phyloP scores from a whole-genome alignment of 495 filamentous ascomycete species.

The Penicillium coprophilum region DNA sequence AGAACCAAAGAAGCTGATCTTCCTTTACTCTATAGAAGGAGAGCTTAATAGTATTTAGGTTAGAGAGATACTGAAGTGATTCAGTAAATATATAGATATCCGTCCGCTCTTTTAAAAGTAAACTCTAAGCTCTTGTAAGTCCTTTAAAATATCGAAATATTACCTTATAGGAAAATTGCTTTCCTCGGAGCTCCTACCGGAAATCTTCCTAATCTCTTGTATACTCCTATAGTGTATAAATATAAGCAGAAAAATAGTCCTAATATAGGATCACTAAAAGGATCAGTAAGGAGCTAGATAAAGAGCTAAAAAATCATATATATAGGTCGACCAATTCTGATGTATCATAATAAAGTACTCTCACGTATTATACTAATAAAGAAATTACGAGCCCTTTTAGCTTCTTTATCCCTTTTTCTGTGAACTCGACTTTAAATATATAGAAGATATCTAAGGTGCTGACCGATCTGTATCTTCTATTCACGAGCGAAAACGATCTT shows the following conservation, averaged over 20 bases:
- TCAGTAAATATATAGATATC: conserved; percentile 1
- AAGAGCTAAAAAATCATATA: not conserved
- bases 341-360: conserved; percentile 8
- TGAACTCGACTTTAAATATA: conserved; percentile 2
- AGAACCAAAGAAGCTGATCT: conserved; percentile 13
- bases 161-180: conserved; percentile 7
- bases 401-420: conserved; percentile 6
- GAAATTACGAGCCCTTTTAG: not conserved
- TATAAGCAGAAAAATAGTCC: conserved; percentile 11
- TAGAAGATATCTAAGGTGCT: conserved; percentile 1
- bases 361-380: not conserved
- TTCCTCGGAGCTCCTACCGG: conserved; percentile 8
- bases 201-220: conserved; percentile 7
- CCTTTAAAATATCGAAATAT: conserved; percentile 8
- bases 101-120: not conserved
- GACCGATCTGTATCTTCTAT: conserved; percentile 2
- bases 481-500: conserved; percentile 3
- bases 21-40: conserved; percentile 4
- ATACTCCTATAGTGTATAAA: conserved; percentile 13
- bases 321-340: conserved; percentile 10
- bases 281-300: not conserved
- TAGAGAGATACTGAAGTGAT: not conserved
- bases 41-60: conserved; percentile 7
- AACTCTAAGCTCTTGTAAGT: conserved; percentile 2
- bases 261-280: conserved; percentile 7